Percentiles rank a stretch among this genome's conserved stretches.
phyloP scores from a whole-genome alignment of 768 basidiomycete genomes.

The Auricularia heimuer region DNA sequence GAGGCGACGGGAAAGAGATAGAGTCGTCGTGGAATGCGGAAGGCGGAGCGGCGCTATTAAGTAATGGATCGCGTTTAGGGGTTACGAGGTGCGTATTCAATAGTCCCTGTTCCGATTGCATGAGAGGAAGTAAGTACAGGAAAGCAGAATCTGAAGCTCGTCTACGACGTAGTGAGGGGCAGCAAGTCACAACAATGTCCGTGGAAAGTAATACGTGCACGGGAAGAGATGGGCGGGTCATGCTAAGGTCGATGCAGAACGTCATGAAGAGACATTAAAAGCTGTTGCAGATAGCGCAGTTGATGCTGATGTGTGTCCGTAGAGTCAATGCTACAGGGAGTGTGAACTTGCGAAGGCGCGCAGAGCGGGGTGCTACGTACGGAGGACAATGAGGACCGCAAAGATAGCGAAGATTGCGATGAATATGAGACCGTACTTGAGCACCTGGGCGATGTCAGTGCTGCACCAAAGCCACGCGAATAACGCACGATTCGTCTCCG shows the following conservation, averaged over 20 bases:
- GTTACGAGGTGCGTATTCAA: too few species aligned
- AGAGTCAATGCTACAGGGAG: conserved; percentile 46
- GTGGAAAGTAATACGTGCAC: background rate
- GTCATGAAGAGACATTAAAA: conserved; percentile 40
- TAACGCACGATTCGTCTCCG: conserved; percentile 78
- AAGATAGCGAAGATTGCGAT: conserved; percentile 62
- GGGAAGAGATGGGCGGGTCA: background rate
- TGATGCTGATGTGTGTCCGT: conserved; percentile 65
- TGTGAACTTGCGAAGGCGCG: conserved; percentile 7
- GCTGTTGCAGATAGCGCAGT: conserved; percentile 76
- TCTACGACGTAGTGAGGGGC: background rate
- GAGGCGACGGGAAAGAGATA: too few species aligned
- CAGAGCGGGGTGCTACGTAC: conserved; percentile 38
- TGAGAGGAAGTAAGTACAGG: background rate
- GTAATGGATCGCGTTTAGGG: too few species aligned
- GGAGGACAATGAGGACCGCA: conserved; percentile 72
- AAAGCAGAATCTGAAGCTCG: background rate
- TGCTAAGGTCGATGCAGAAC: background rate
- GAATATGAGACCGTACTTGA: conserved; percentile 83
- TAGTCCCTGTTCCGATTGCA: too few species aligned
- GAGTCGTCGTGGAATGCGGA: too few species aligned
- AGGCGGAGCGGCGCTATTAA: too few species aligned
- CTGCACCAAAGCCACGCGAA: conserved; percentile 7
- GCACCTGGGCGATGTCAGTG: conserved; percentile 33
- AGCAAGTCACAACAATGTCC: background rate